These are phyloP conservation scores for Nemania sp. DNA, from an alignment of 2,329 filamentous ascomycete species.

Conservation along the genomic window DNA sequence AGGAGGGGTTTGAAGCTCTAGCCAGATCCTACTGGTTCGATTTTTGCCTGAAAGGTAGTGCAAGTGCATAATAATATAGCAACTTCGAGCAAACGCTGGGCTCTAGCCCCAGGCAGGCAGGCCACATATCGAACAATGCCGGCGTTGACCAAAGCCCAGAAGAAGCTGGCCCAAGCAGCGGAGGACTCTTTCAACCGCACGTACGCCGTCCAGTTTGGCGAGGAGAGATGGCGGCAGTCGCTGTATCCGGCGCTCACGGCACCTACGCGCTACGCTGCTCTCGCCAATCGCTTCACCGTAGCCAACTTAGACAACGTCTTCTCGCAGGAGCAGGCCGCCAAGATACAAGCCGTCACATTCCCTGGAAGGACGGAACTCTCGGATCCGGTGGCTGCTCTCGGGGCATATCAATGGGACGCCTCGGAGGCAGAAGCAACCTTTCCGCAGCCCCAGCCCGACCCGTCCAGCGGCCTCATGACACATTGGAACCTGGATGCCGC, in stretches of 20 bases:
- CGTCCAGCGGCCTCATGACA: constrained; percentile 31
- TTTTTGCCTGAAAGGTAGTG: neutral
- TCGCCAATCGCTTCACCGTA: constrained; percentile 34
- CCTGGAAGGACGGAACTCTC: constrained; percentile 1
- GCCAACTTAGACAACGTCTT: constrained; percentile 25
- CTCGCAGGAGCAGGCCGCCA: constrained; percentile 22
- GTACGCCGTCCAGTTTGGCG: constrained; percentile 33
- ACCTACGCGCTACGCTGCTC: constrained; percentile 37
- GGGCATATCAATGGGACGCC: constrained; percentile 29
- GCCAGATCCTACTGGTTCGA: no score
- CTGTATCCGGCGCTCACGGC: constrained; percentile 35
- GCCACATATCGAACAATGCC: constrained; percentile 27
- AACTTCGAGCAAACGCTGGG: neutral
- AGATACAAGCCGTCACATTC: constrained; percentile 27
- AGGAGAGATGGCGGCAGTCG: constrained; percentile 35
- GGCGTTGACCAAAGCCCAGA: constrained; percentile 36
- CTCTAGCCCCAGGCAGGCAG: neutral
- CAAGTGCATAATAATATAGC: neutral
- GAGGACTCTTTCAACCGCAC: constrained; percentile 36
- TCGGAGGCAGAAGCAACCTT: constrained; percentile 29
- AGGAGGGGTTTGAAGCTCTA: no score
- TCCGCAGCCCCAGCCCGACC: constrained; percentile 31
- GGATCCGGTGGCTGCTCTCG: neutral
- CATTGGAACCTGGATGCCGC: constrained; percentile 42
- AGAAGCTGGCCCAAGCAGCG: constrained; percentile 33